Conservation (phyloP, 176 grass and related monocot species). For the Carex littledalei region DNA sequence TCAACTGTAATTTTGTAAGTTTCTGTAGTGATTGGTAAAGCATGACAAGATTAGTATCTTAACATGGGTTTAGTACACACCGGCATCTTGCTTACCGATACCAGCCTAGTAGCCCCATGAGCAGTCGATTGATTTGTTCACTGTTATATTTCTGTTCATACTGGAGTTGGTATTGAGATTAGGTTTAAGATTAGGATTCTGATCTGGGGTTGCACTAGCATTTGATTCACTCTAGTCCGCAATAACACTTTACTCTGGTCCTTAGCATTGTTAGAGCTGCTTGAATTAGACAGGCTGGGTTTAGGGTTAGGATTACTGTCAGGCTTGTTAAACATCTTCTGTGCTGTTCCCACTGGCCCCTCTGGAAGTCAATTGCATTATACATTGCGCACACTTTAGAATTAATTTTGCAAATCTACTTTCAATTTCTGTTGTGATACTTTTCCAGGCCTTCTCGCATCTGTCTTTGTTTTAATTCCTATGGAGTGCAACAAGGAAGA, state of each 20-base stretch:
- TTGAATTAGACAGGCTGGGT: conserved; percentile 16
- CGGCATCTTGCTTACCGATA: background rate
- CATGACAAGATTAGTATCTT: background rate
- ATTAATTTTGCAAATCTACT: background rate
- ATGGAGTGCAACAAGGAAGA: conserved; percentile 81
- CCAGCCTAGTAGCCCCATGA: background rate
- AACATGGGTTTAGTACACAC: background rate
- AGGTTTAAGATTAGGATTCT: background rate
- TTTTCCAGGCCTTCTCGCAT: background rate
- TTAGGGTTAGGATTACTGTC: conserved; percentile 21
- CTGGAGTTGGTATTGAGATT: background rate
- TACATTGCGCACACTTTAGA: background rate
- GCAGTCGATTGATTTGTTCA: background rate
- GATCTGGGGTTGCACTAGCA: background rate
- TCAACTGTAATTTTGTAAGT: background rate
- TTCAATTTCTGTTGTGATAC: background rate
- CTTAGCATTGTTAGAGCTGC: background rate
- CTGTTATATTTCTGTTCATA: background rate
- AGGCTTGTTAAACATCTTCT: conserved; percentile 16
- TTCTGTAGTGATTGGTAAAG: background rate
- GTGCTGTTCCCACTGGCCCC: conserved; percentile 19
- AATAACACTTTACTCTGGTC: conserved; percentile 3
- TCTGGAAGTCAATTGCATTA: conserved; percentile 10
- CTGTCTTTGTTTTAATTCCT: background rate
- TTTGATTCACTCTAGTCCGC: background rate